Conservation (phyloP, 177 flowering plant species). For the Tripterygium wilfordii region DNA sequence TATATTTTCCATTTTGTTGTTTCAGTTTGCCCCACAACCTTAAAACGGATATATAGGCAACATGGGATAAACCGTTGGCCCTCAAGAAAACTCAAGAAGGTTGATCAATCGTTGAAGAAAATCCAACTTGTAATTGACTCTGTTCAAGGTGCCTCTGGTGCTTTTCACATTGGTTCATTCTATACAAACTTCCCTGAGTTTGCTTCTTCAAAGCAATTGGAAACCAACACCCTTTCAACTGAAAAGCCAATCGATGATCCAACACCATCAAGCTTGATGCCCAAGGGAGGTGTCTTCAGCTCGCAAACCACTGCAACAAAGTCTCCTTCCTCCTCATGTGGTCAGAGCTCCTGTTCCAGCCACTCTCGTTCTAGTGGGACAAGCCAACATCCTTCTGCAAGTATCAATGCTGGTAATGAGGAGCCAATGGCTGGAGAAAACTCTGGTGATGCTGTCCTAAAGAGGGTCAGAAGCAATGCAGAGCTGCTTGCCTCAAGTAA, state of each 20-base stretch:
- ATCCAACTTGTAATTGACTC: slow-evolving; percentile 81
- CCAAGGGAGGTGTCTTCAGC: slow-evolving; percentile 21
- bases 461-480: slow-evolving; percentile 50
- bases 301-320: slow-evolving; percentile 25
- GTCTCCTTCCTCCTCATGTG: slow-evolving; percentile 64
- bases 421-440: slow-evolving; percentile 27
- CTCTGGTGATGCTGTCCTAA: slow-evolving; percentile 19
- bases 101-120: slow-evolving; percentile 73
- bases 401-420: slow-evolving; percentile 16
- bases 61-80: slow-evolving; percentile 98
- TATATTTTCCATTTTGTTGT: slow-evolving; percentile 1
- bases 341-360: slow-evolving; percentile 71
- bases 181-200: slow-evolving; percentile 68
- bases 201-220: slow-evolving; percentile 45
- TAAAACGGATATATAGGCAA: slow-evolving; percentile 88
- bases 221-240: slow-evolving; percentile 24
- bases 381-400: slow-evolving; percentile 19
- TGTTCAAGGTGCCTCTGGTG: slow-evolving; percentile 69
- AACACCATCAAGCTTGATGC: slow-evolving; percentile 20
- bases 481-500: slow-evolving; percentile 25
- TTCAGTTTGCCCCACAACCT: slow-evolving; percentile 90
- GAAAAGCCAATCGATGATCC: slow-evolving; percentile 18
- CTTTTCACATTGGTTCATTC: slow-evolving; percentile 57
- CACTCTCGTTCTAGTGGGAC: slow-evolving; percentile 51
- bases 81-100: slow-evolving; percentile 90